Base-by-base conservation (phyloP, 2,329 filamentous ascomycete genomes). In the Cladophialophora bantiana region DNA sequence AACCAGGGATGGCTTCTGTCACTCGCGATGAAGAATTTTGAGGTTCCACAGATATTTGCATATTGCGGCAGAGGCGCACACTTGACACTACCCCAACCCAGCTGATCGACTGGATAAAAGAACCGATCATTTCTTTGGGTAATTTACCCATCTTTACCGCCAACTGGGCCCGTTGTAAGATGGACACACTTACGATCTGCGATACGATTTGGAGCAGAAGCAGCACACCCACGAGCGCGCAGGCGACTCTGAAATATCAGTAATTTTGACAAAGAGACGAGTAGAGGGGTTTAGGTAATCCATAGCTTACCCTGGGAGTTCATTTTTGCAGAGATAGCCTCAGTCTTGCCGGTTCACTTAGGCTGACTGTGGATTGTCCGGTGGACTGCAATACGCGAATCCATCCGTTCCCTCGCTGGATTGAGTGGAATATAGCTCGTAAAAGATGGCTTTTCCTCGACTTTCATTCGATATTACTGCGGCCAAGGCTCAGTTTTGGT, bases 201-300 rank as follows among this genome's bases (percentile, higher is more conserved):
- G 60, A n/a, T 63, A 63, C 15, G 60, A 57, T 40, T 57, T 63
- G 36, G 52, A 50, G 34, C 60, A 63, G 13, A 63, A 63, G 38
- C 60, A 63, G 53, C 60, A 63, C 53, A 63, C 60, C 60, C 60
- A 63, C n/a, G 40, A 38, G 7, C 59, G 59, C 38, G 36, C 13
- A 20, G n/a, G 48, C 40, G 59, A 20, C 32, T 61, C 59, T 61
- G 20, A 55, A 20, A 55, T 36, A 61, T 61, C 34, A 53, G 59
- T 61, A 42, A 13, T 35, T 42, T 50, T 50, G 45, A 50, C 18
- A 20, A 50, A 50, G 7, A 50, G 3, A 50, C 18, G 6, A 3
- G 18, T 10, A 2, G 18, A 4, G 26, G 18, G 45, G 18, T 26
- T 50, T 26, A 50, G 45, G 45, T n/a, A 26, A 2, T 4, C 55